Conservation (phyloP, 305 asterid genomes). For the Fraxinus sp. region DNA sequence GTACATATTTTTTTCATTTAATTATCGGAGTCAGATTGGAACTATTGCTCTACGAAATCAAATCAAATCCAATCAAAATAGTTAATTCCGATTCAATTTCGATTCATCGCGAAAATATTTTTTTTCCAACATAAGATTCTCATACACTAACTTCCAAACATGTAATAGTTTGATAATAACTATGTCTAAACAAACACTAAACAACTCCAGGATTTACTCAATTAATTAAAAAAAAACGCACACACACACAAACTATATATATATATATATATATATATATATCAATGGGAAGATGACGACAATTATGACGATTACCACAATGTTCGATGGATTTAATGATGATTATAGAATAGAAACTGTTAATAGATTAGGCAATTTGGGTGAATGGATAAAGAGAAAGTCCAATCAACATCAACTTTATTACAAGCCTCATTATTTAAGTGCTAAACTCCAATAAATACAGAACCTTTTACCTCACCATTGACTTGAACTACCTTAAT, state of each 20-base stretch:
- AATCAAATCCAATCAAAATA: neutral
- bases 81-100: neutral
- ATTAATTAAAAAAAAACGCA: neutral
- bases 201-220: constrained; percentile 17
- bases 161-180: constrained; percentile 13
- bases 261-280: neutral
- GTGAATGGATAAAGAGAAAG: constrained; percentile 28
- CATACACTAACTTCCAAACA: neutral
- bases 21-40: no score
- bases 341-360: constrained; percentile 20
- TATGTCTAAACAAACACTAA: neutral
- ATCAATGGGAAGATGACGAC: constrained; percentile 26
- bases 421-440: neutral
- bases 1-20: neutral
- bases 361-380: constrained; percentile 23
- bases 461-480: neutral
- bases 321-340: constrained; percentile 31
- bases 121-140: neutral
- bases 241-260: neutral
- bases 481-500: constrained; percentile 19
- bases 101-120: no score
- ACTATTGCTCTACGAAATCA: no score
- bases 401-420: constrained; percentile 35
- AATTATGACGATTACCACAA: constrained; percentile 33
- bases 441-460: neutral